These are phyloP conservation scores for Hypoxylon sp. DNA, from an alignment of 2,329 filamentous ascomycete species.

Conservation along the genomic window DNA sequence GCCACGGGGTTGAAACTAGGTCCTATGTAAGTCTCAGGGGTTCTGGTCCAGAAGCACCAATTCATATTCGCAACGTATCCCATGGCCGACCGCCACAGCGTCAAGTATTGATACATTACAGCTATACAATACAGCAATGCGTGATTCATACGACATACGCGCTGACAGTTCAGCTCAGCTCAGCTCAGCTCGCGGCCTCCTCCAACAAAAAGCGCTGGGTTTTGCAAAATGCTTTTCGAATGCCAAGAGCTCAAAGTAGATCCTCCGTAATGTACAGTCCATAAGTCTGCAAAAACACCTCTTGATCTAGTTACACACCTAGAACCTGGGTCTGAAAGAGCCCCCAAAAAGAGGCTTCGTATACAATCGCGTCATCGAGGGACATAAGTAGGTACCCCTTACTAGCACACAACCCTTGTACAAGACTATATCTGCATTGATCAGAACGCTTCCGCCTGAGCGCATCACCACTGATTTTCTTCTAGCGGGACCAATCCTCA, in stretches of 20 bases:
- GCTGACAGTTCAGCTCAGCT: neutral
- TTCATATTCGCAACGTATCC: neutral
- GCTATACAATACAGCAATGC: slow-evolving; percentile 31
- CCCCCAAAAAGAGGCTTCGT: slow-evolving; percentile 10
- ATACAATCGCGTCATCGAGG: slow-evolving; percentile 12
- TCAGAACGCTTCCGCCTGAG: slow-evolving; percentile 32
- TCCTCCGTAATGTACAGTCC: slow-evolving; percentile 29
- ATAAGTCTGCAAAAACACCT: slow-evolving; percentile 10
- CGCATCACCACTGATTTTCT: slow-evolving; percentile 20
- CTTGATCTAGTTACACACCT: slow-evolving; percentile 7
- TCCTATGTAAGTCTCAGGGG: neutral
- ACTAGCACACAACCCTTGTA: slow-evolving; percentile 23
- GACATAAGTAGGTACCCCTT: neutral
- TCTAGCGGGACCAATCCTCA: slow-evolving; percentile 30
- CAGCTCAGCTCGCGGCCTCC: neutral
- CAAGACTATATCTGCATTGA: slow-evolving; percentile 29
- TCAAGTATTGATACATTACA: slow-evolving; percentile 30
- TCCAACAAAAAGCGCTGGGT: slow-evolving; percentile 1
- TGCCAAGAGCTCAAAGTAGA: slow-evolving; percentile 13
- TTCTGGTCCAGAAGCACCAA: neutral
- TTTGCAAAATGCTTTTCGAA: slow-evolving; percentile 17
- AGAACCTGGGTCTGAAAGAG: neutral
- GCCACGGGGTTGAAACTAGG: too few relatives aligned
- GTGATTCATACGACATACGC: neutral
- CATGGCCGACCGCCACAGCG: neutral